Percentiles rank a stretch among this genome's conserved stretches.
Conservation (phyloP, 1,139 yeast genomes). For the Petasospora rhodanensis region DNA sequence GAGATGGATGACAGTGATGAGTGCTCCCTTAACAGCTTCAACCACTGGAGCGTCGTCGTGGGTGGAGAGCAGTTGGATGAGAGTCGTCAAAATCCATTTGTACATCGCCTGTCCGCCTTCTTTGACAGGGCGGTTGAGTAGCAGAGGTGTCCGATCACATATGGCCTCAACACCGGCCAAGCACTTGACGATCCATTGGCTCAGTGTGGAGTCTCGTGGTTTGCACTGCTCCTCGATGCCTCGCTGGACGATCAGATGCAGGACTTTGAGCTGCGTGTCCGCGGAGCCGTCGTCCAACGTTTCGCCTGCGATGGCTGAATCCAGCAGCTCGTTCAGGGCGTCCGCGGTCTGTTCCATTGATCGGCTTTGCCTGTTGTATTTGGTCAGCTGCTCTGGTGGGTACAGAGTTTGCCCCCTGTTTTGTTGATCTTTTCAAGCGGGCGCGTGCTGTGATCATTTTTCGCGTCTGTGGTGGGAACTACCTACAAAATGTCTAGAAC, state of each 20-base stretch:
- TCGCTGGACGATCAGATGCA: constrained; percentile 12
- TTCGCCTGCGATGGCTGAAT: constrained; percentile 10
- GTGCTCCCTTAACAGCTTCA: constrained; percentile 19
- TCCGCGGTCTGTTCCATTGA: constrained; percentile 11
- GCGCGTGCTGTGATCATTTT: too few species aligned
- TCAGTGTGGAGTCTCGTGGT: constrained; percentile 4
- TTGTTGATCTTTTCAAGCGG: too few species aligned
- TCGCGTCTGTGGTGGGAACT: too few species aligned
- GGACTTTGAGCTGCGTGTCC: constrained; percentile 13
- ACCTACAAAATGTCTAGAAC: too few species aligned
- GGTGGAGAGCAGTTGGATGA: constrained; percentile 17
- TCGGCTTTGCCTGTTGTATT: neutral
- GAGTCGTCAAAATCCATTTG: constrained; percentile 20
- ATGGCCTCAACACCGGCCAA: constrained; percentile 21
- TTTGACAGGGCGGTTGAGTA: constrained; percentile 15
- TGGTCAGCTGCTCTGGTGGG: neutral
- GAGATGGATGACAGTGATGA: constrained; percentile 21
- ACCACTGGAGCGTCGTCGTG: constrained; percentile 14
- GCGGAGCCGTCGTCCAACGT: constrained; percentile 12
- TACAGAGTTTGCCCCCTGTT: too few species aligned
- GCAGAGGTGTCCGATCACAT: constrained; percentile 17
- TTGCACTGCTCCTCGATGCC: constrained; percentile 11
- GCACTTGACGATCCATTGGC: constrained; percentile 18
- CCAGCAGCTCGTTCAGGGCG: constrained; percentile 10
- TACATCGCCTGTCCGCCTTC: constrained; percentile 10